phyloP scores from a whole-genome alignment of 2,329 filamentous ascomycete genomes.

The Didymella segeticola region DNA sequence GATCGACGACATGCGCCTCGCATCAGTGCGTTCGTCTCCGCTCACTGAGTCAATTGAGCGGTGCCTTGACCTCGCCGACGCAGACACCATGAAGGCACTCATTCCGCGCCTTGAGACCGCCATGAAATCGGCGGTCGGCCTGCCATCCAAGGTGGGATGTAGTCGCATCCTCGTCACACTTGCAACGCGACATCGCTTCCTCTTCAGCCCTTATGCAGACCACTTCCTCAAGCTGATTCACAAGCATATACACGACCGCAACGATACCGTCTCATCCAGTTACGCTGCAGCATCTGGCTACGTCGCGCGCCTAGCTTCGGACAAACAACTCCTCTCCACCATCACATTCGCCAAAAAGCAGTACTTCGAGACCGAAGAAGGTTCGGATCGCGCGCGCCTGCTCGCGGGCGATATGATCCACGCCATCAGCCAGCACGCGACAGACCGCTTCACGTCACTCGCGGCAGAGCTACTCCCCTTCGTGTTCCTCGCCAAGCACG shows the following conservation, averaged over 20 bases:
- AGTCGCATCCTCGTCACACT: constrained; percentile 84
- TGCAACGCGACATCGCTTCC: constrained; percentile 76
- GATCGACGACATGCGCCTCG: constrained; percentile 85
- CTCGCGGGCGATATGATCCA: constrained; percentile 84
- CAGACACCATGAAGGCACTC: constrained; percentile 75
- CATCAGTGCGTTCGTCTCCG: constrained; percentile 82
- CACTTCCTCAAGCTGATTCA: constrained; percentile 78
- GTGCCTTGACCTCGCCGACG: constrained; percentile 83
- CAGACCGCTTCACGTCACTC: constrained; percentile 83
- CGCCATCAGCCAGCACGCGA: constrained; percentile 82
- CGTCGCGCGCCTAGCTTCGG: constrained; percentile 70
- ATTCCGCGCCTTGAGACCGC: constrained; percentile 75
- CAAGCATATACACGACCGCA: constrained; percentile 85
- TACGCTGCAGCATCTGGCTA: constrained; percentile 90
- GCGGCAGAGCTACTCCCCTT: constrained; percentile 81
- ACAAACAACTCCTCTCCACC: constrained; percentile 63
- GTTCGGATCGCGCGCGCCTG: constrained; percentile 71
- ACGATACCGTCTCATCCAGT: constrained; percentile 88
- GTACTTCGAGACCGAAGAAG: constrained; percentile 84
- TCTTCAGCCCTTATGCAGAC: constrained; percentile 78
- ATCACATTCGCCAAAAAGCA: constrained; percentile 67
- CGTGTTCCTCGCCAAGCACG: constrained; percentile 85
- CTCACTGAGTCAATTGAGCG: constrained; percentile 92
- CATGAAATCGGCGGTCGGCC: constrained; percentile 84
- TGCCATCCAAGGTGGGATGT: constrained; percentile 93